phyloP scores from a whole-genome alignment of 176 grass and related monocot genomes.

The Hyparrhenia diplandra region DNA sequence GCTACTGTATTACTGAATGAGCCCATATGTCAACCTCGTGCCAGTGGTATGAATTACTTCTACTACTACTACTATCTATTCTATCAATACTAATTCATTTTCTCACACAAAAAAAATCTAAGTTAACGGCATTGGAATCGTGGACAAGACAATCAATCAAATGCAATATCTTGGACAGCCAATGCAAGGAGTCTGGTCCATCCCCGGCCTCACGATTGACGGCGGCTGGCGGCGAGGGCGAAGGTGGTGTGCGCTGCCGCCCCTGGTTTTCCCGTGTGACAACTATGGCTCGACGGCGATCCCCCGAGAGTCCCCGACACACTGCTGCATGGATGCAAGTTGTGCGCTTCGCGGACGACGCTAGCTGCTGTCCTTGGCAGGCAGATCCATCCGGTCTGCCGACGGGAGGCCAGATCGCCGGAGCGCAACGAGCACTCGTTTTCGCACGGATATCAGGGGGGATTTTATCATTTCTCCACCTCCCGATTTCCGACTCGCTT shows the following conservation, averaged over 20 bases:
- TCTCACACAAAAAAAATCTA: not conserved
- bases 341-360: not conserved
- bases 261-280: not conserved
- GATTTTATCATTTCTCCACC: not conserved
- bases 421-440: not conserved
- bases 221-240: not conserved
- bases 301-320: no score
- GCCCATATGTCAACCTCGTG: not conserved
- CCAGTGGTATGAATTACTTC: not conserved
- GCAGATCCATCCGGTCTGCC: not conserved
- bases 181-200: not conserved
- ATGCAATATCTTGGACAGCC: not conserved
- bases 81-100: not conserved
- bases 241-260: not conserved
- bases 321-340: not conserved
- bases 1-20: not conserved
- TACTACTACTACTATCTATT: no score
- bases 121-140: not conserved
- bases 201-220: not conserved
- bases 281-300: not conserved
- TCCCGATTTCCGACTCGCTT: not conserved
- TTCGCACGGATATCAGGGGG: not conserved
- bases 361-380: not conserved
- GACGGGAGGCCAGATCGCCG: slow-evolving; percentile 12
- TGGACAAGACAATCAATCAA: not conserved